phyloP scores from a whole-genome alignment of 345 rosid genomes.

The Capsella bursapastoris region DNA sequence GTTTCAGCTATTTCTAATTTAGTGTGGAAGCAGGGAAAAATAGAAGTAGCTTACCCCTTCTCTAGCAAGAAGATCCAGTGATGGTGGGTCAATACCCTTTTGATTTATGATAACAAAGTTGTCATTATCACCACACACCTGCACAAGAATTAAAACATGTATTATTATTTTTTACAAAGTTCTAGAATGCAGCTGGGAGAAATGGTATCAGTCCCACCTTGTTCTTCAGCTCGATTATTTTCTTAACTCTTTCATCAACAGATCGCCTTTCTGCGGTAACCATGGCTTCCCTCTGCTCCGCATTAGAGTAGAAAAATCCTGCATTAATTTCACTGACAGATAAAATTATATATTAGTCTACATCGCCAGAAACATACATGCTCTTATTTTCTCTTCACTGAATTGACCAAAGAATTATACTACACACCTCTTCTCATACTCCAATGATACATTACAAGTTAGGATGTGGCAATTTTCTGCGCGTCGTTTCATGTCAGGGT shows the following conservation, averaged over 20 bases:
- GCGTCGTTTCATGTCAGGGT: conserved; percentile 98
- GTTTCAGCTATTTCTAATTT: background rate
- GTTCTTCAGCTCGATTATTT: conserved; percentile 85
- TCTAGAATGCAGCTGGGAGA: background rate
- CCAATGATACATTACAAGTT: conserved; percentile 96
- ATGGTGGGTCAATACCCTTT: conserved; percentile 97
- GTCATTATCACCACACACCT: conserved; percentile 83
- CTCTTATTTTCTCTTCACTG: background rate
- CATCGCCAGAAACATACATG: background rate
- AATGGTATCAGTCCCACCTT: conserved; percentile 51
- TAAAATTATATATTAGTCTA: conserved; percentile 17
- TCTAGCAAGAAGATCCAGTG: conserved; percentile 87
- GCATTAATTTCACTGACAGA: conserved; percentile 85
- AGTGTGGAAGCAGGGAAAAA: background rate
- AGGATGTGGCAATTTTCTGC: conserved; percentile 94
- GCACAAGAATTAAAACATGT: conserved; percentile 38
- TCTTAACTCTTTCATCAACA: conserved; percentile 84
- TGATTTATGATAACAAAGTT: conserved; percentile 86
- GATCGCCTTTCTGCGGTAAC: conserved; percentile 90
- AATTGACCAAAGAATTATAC: conserved; percentile 9
- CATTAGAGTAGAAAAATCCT: conserved; percentile 97
- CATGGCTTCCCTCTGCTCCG: conserved; percentile 98
- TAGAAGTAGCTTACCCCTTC: conserved; percentile 73
- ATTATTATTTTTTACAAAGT: background rate
- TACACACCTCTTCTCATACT: conserved; percentile 92